Conservation (phyloP, 1,284 basidiomycete species). For the Heliocybe sulcata region DNA sequence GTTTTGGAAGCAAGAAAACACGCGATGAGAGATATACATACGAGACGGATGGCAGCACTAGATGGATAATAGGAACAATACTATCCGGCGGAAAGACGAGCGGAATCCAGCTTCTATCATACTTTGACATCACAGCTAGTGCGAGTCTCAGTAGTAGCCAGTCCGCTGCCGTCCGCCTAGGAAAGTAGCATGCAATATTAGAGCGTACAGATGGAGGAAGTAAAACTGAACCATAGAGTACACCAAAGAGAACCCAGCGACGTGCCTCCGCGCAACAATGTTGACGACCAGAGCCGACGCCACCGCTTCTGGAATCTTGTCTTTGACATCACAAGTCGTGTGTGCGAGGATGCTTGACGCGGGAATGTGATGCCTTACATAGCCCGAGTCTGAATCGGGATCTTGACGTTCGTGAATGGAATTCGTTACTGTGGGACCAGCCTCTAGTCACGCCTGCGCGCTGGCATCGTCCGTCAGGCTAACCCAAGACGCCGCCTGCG, state of each 20-base stretch:
- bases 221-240: constrained; percentile 40
- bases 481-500: background rate
- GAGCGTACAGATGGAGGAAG: constrained; percentile 43
- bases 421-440: background rate
- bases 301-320: background rate
- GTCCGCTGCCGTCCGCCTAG: background rate
- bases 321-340: constrained; percentile 2
- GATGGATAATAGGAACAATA: background rate
- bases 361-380: background rate
- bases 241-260: constrained; percentile 33
- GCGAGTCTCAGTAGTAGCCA: background rate
- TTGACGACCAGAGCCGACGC: constrained; percentile 16
- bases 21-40: background rate
- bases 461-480: background rate
- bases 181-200: constrained; percentile 14
- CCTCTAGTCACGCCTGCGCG: background rate
- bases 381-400: background rate
- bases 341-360: constrained; percentile 13
- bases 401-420: background rate
- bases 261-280: constrained; percentile 27
- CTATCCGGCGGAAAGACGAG: background rate
- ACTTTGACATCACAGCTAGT: background rate
- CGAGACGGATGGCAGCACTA: background rate
- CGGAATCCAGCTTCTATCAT: background rate
- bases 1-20: too few relatives aligned